A percentile compares a stretch with the other conserved stretches of the same genome.
Evolutionary conservation across 371 early-diverging fungal species (phyloP).

Genomic region (Actinomortierella wolfii): DNA sequence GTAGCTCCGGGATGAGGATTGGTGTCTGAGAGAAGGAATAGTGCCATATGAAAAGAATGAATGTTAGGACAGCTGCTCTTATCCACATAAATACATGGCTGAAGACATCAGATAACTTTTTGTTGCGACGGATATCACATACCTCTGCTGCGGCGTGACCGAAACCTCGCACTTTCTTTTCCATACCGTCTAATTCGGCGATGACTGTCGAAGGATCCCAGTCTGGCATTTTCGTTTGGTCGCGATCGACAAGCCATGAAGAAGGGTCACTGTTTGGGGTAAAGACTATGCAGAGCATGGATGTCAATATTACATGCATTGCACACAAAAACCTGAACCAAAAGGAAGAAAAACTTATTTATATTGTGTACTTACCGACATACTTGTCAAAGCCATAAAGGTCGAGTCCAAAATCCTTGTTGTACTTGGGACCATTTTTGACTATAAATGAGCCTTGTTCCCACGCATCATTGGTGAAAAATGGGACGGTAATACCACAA

Average conservation of each 20-base stretch:
- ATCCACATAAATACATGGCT: neutral
- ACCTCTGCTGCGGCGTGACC: slow-evolving; percentile 70
- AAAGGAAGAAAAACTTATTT: neutral
- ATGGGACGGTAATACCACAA: slow-evolving; percentile 77
- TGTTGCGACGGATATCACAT: neutral
- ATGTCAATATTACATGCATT: neutral
- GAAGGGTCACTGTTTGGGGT: slow-evolving; percentile 65
- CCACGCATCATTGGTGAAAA: slow-evolving; percentile 83
- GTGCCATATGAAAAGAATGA: neutral
- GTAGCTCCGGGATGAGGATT: slow-evolving; percentile 80
- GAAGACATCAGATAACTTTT: neutral
- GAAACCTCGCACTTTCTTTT: slow-evolving; percentile 72
- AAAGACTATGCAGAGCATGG: slow-evolving; percentile 49
- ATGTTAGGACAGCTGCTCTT: neutral
- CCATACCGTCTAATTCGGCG: slow-evolving; percentile 65
- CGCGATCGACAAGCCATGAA: slow-evolving; percentile 59
- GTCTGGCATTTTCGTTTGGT: slow-evolving; percentile 56
- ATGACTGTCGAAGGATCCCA: slow-evolving; percentile 69
- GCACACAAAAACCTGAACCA: neutral
- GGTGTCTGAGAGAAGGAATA: slow-evolving; percentile 54
- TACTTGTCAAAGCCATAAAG: slow-evolving; percentile 84
- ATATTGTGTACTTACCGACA: slow-evolving; percentile 55
- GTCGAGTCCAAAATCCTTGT: slow-evolving; percentile 71
- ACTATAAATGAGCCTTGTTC: slow-evolving; percentile 71
- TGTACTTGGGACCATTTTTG: slow-evolving; percentile 49